Evolutionary conservation across 2,329 filamentous ascomycete genomes (phyloP).

Genomic region (Ilyonectria destructans): DNA sequence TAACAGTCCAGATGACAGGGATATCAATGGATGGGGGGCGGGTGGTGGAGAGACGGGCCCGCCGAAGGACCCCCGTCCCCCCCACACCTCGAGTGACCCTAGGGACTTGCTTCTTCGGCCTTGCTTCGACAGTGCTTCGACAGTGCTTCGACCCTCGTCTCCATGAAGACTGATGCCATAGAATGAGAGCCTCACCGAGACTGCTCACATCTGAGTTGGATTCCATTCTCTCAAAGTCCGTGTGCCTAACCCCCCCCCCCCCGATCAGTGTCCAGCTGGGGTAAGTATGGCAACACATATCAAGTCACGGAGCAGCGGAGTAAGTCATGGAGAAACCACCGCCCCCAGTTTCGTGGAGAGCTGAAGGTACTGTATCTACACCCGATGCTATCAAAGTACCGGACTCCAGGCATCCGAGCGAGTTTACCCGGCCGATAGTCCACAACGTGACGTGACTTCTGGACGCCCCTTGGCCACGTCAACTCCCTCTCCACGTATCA

Average conservation of each 20-base stretch:
- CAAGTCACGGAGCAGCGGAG: not conserved
- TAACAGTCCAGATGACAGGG: conserved; percentile 25
- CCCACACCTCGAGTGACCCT: conserved; percentile 31
- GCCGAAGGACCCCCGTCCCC: conserved; percentile 29
- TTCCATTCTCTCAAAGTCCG: not conserved
- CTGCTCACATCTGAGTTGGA: conserved; percentile 3
- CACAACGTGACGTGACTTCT: conserved; percentile 26
- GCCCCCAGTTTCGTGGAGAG: not conserved
- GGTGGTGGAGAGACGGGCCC: conserved; percentile 28
- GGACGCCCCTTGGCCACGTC: conserved; percentile 31
- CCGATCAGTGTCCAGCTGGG: not conserved
- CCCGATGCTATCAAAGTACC: conserved; percentile 7
- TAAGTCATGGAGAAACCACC: not conserved
- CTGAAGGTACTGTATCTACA: not conserved
- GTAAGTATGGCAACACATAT: not conserved
- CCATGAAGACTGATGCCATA: conserved; percentile 9
- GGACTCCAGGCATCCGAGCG: conserved; percentile 22
- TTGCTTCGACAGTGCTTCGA: conserved; percentile 28
- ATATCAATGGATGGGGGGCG: conserved; percentile 20
- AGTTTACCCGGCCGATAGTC: conserved; percentile 28
- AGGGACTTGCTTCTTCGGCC: conserved; percentile 16
- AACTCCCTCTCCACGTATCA: conserved; percentile 21
- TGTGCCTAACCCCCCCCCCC: not conserved
- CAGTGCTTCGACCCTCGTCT: not conserved
- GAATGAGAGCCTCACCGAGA: not conserved